Base-by-base conservation (phyloP, 2,329 filamentous ascomycete genomes). In the Lachnellula occidentalis region DNA sequence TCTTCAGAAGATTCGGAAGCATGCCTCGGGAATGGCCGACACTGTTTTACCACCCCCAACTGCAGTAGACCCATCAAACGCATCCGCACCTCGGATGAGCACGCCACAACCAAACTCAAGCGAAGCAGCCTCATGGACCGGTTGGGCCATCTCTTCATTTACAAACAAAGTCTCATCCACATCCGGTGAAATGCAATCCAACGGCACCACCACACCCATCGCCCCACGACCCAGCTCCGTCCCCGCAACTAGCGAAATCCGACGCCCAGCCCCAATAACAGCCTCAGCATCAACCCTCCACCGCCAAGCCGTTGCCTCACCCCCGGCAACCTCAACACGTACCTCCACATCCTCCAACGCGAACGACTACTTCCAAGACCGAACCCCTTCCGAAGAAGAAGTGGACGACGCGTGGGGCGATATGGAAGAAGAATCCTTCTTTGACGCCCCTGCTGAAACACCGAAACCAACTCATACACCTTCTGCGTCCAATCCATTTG, bases 111-210 rank as follows among this genome's bases (percentile, higher is more conserved):
- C 80, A 2, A 31, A 31, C 9, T 31, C 27, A 31, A 81, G 79
- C 39, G 79, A 86, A 51, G 76, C 79, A 21, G 84, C 85, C 2
- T 78, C 79, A 4, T 97, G 94, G 94, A 84, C 94, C 1, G 94
- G 94, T 12, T 99, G 94, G 94, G 94, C 94, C 1, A 96, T 99
- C 52, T 97, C 94, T 0, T 96, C 91, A 1, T 99, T 99, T 69
- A 97, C 94, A 2, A 97, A 97, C 72, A 96, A 96, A 66, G 71
- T 97, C 12, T 86, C 90, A 1, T 74, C 88, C 0, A 91, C 90
- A 0, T 87, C 87, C 8, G 94, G 94, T 17, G 88, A 96, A 54
- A 99, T 99, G 59, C 79, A 92, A 67, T 12, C 73, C 47, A 71
- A 69, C 57, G 74, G 73, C 36, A 69, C 72, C 2, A 66, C 75